These are phyloP conservation scores for Ramaria sp. DNA, from an alignment of 768 basidiomycete species.

Conservation along the genomic window DNA sequence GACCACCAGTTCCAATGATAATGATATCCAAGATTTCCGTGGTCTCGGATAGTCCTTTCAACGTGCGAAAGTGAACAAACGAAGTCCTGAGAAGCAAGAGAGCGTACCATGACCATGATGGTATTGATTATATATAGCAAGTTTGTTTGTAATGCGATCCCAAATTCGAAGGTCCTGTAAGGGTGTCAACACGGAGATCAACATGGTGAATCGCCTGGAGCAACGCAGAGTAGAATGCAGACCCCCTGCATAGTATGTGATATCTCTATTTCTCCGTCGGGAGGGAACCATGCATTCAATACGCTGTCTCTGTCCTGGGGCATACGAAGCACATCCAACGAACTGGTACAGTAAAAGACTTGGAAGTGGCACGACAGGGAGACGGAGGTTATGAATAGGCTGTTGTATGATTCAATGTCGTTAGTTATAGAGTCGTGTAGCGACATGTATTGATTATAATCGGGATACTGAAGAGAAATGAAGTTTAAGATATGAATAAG, in stretches of 20 bases:
- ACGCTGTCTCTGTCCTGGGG: neutral
- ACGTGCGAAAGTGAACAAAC: too few species aligned
- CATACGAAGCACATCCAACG: neutral
- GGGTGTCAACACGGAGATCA: too few species aligned
- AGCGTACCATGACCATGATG: neutral
- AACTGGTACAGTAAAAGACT: neutral
- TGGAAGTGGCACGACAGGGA: neutral
- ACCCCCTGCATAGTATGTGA: neutral
- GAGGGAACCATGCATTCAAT: neutral
- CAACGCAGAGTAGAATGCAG: neutral
- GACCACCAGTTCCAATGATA: neutral
- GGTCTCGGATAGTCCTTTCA: neutral
- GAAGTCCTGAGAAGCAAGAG: neutral
- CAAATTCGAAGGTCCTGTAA: slow-evolving; percentile 1
- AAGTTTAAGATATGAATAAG: neutral
- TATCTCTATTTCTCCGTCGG: neutral
- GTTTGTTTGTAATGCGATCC: neutral
- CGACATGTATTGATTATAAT: neutral
- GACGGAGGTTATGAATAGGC: neutral
- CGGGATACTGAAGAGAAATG: neutral
- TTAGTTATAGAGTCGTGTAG: neutral
- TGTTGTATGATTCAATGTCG: neutral
- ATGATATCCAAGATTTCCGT: neutral
- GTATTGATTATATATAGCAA: neutral
- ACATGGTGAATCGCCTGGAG: too few species aligned